Percentiles rank a stretch among this genome's conserved stretches.
phyloP scores from a whole-genome alignment of 2,329 filamentous ascomycete genomes.

The Eurotiales sp. region DNA sequence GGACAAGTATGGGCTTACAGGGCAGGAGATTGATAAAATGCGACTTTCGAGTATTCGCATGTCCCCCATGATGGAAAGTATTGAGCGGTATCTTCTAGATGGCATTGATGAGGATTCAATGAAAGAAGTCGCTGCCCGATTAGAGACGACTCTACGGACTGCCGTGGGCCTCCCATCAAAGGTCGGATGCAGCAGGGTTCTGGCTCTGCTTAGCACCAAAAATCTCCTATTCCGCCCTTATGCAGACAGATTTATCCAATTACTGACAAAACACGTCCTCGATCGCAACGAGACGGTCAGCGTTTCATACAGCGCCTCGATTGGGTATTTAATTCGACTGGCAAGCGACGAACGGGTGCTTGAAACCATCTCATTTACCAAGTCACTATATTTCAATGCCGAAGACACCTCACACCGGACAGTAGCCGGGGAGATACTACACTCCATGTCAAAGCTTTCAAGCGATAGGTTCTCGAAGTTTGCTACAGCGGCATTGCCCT shows the following conservation, averaged over 20 bases:
- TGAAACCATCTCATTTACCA: slow-evolving; percentile 52
- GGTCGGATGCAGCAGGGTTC: slow-evolving; percentile 79
- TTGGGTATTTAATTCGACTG: slow-evolving; percentile 75
- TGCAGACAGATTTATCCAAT: slow-evolving; percentile 69
- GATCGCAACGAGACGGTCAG: slow-evolving; percentile 94
- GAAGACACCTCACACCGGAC: slow-evolving; percentile 73
- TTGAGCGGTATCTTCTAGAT: slow-evolving; percentile 77
- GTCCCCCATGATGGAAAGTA: slow-evolving; percentile 87
- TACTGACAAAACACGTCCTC: slow-evolving; percentile 75
- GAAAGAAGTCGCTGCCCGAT: slow-evolving; percentile 63
- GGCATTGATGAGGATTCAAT: slow-evolving; percentile 77
- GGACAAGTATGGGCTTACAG: slow-evolving; percentile 75
- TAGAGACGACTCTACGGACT: slow-evolving; percentile 76
- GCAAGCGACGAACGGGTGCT: slow-evolving; percentile 58
- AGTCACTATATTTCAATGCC: slow-evolving; percentile 73
- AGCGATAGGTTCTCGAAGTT: slow-evolving; percentile 82
- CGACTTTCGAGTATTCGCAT: slow-evolving; percentile 75
- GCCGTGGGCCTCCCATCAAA: slow-evolving; percentile 92
- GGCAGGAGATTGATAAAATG: slow-evolving; percentile 85
- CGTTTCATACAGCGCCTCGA: slow-evolving; percentile 78
- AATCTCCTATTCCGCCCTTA: slow-evolving; percentile 70
- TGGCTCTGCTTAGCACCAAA: slow-evolving; percentile 79
- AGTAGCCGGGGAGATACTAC: slow-evolving; percentile 76
- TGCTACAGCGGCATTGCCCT: slow-evolving; percentile 72
- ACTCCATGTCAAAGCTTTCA: slow-evolving; percentile 78